phyloP scores from a whole-genome alignment of 129 eudicot genomes.

The Silybum marianum region DNA sequence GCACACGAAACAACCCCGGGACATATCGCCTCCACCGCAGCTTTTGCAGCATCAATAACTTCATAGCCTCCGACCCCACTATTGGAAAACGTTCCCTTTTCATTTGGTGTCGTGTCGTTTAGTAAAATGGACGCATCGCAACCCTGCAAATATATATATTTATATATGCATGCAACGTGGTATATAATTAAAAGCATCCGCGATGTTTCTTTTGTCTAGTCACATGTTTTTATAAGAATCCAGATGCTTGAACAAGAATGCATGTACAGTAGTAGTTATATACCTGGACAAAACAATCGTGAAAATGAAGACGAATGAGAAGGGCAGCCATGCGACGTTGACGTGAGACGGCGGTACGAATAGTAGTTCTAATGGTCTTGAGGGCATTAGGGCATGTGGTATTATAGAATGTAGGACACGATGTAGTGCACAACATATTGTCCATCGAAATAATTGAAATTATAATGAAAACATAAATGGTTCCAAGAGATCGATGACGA shows the following conservation, averaged over 20 bases:
- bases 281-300: constrained; percentile 37
- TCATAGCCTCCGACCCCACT: constrained; percentile 42
- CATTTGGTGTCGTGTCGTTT: constrained; percentile 36
- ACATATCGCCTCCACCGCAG: constrained; percentile 46
- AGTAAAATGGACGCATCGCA: constrained; percentile 62
- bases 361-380: constrained; percentile 23
- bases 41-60: constrained; percentile 46
- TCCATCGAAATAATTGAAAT: constrained; percentile 23
- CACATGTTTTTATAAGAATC: neutral
- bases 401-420: constrained; percentile 39
- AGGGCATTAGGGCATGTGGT: constrained; percentile 32
- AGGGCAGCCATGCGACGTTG: constrained; percentile 37
- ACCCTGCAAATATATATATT: constrained; percentile 36
- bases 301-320: constrained; percentile 38
- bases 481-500: neutral
- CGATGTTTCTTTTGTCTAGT: neutral
- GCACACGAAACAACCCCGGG: constrained; percentile 71
- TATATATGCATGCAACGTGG: neutral
- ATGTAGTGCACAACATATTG: constrained; percentile 30
- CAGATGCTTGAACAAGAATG: neutral
- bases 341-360: constrained; percentile 30
- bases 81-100: constrained; percentile 35
- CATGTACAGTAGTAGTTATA: neutral
- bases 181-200: too few species aligned
- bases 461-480: constrained; percentile 16